Evolutionary conservation across 352 stramenopile genomes (phyloP).

Genomic region (Plasmopara halstedii): DNA sequence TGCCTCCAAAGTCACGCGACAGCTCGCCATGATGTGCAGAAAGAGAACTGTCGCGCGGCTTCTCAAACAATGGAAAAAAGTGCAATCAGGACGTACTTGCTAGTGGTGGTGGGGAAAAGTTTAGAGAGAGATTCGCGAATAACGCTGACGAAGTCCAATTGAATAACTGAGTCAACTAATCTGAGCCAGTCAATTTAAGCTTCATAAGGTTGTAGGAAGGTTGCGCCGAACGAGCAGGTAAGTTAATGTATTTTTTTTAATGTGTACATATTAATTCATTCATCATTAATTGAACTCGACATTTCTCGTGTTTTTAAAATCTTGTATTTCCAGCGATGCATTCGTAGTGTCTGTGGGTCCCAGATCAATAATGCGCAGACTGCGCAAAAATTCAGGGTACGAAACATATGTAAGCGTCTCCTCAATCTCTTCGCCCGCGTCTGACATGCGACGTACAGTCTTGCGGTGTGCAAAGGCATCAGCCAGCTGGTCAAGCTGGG

Average conservation of each 20-base stretch:
- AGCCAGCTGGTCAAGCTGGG: slow-evolving; percentile 59
- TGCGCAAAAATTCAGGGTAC: slow-evolving; percentile 69
- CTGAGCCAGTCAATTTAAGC: too few species aligned
- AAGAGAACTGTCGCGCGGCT: slow-evolving; percentile 19
- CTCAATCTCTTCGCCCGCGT: slow-evolving; percentile 15
- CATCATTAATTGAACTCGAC: too few species aligned
- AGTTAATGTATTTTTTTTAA: too few species aligned
- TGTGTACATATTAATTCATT: background rate
- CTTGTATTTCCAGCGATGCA: background rate
- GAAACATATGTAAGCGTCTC: slow-evolving; percentile 36
- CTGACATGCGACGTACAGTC: slow-evolving; percentile 20
- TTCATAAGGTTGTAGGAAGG: too few species aligned
- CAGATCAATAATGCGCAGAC: slow-evolving; percentile 54
- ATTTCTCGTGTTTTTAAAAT: slow-evolving; percentile 6
- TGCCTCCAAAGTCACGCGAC: slow-evolving; percentile 63
- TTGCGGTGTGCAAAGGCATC: slow-evolving; percentile 44
- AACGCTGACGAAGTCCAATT: background rate
- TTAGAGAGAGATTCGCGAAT: slow-evolving; percentile 38
- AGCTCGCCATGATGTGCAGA: slow-evolving; percentile 8
- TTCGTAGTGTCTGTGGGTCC: slow-evolving; percentile 16
- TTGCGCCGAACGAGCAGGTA: too few species aligned
- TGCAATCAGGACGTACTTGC: slow-evolving; percentile 21
- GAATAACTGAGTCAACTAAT: too few species aligned
- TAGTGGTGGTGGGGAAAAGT: slow-evolving; percentile 21
- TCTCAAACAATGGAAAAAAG: slow-evolving; percentile 8